Percentiles rank a stretch among this genome's conserved stretches.
Evolutionary conservation across 106 monocot genomes (phyloP).

Genomic region (Dioscorea alata): DNA sequence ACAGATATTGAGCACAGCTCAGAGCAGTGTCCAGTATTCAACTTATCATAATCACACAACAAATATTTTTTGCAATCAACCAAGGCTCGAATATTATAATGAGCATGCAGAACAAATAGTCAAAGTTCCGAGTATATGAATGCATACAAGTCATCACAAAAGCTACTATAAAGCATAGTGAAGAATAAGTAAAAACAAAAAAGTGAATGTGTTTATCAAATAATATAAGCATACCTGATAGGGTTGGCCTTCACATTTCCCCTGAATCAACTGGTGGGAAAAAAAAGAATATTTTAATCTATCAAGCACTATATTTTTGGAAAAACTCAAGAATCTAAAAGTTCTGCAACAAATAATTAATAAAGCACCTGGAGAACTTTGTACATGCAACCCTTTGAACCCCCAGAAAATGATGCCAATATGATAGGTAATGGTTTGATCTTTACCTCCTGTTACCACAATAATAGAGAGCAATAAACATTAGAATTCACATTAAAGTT

Average conservation of each 20-base stretch:
- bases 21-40: too few species aligned
- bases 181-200: background rate
- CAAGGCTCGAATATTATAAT: too few species aligned
- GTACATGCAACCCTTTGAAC: slow-evolving; percentile 78
- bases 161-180: too few species aligned
- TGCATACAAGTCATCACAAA: too few species aligned
- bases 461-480: background rate
- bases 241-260: slow-evolving; percentile 56
- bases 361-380: slow-evolving; percentile 79
- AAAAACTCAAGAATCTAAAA: background rate
- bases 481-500: background rate
- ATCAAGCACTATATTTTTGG: background rate
- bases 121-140: too few species aligned
- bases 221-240: slow-evolving; percentile 32
- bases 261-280: slow-evolving; percentile 58
- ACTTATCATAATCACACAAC: too few species aligned
- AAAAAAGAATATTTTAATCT: slow-evolving; percentile 3
- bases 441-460: slow-evolving; percentile 61
- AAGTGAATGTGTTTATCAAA: background rate
- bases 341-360: background rate
- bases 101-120: too few species aligned
- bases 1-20: too few species aligned
- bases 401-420: slow-evolving; percentile 77
- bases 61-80: too few species aligned
- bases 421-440: slow-evolving; percentile 46